These are phyloP conservation scores for Backusella tuberculispora DNA, from an alignment of 192 early-diverging fungal species.

Conservation along the genomic window DNA sequence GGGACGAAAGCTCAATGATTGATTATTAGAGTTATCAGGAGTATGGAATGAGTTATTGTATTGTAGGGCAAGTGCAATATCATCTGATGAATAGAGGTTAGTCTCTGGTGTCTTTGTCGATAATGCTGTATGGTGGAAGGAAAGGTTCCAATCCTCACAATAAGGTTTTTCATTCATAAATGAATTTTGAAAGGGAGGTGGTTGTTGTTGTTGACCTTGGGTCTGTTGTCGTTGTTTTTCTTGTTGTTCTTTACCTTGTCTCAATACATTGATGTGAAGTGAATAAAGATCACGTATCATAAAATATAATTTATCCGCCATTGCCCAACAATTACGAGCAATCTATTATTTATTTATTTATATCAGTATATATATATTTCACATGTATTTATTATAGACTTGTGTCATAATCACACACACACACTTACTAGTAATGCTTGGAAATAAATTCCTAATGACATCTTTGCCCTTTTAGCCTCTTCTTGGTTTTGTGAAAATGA, in stretches of 20 bases:
- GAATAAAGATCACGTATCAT: slow-evolving; percentile 58
- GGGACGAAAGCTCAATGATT: neutral
- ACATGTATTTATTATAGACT: neutral
- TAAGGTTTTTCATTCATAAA: slow-evolving; percentile 2
- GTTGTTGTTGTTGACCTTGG: slow-evolving; percentile 14
- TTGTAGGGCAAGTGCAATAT: slow-evolving; percentile 9
- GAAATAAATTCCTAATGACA: slow-evolving; percentile 44
- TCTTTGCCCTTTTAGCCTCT: slow-evolving; percentile 44
- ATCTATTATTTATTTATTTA: slow-evolving; percentile 4
- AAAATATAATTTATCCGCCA: slow-evolving; percentile 57
- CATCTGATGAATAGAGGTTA: slow-evolving; percentile 4
- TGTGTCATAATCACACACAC: neutral
- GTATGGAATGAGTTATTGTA: neutral
- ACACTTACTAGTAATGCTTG: slow-evolving; percentile 42
- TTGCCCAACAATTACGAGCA: slow-evolving; percentile 55
- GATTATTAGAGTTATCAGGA: slow-evolving; percentile 1
- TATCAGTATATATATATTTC: neutral
- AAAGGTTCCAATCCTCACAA: neutral
- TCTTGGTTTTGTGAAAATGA: slow-evolving; percentile 44
- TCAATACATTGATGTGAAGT: slow-evolving; percentile 38
- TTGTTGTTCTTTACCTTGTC: neutral
- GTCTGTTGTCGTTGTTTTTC: neutral
- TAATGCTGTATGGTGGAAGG: neutral
- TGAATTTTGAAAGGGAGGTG: neutral
- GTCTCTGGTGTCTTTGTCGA: slow-evolving; percentile 10